Evolutionary conservation across 306 rosid species (phyloP).

Genomic region (Coriaria nepalensis): DNA sequence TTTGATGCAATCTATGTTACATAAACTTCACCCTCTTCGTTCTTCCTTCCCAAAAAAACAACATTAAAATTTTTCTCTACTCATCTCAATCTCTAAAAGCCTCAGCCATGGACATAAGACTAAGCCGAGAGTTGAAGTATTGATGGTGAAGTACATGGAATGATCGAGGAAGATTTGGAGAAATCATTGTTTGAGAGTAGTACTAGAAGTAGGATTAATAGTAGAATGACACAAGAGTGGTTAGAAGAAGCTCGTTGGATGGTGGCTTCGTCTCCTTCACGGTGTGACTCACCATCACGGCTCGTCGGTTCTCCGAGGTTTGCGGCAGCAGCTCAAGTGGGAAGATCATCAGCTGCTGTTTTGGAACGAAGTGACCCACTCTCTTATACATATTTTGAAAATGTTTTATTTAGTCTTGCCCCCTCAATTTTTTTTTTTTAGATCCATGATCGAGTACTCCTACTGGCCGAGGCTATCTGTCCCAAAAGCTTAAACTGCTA

Average conservation of each 20-base stretch:
- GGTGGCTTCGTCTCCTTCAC: constrained; percentile 59
- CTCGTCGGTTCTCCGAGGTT: constrained; percentile 53
- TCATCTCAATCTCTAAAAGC: not conserved
- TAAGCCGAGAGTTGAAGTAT: constrained; percentile 10
- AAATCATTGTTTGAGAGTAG: constrained; percentile 30
- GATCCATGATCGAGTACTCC: too few species aligned
- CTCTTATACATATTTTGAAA: too few species aligned
- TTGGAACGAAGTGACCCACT: constrained; percentile 43
- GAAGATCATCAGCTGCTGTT: constrained; percentile 18
- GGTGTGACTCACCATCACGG: constrained; percentile 41
- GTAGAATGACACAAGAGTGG: constrained; percentile 56
- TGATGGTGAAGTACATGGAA: not conserved
- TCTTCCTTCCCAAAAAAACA: too few species aligned
- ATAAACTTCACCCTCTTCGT: too few species aligned
- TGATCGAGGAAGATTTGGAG: not conserved
- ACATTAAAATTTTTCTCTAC: not conserved
- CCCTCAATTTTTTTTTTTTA: too few species aligned
- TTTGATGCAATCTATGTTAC: too few species aligned
- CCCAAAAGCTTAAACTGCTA: too few species aligned
- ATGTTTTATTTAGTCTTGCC: too few species aligned
- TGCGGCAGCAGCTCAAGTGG: constrained; percentile 22
- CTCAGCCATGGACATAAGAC: constrained; percentile 12
- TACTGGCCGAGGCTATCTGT: too few species aligned
- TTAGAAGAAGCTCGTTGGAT: constrained; percentile 55
- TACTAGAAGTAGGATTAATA: constrained; percentile 36